Evolutionary conservation across 768 basidiomycete genomes (phyloP).

Genomic region (Pleurotus sapidus): DNA sequence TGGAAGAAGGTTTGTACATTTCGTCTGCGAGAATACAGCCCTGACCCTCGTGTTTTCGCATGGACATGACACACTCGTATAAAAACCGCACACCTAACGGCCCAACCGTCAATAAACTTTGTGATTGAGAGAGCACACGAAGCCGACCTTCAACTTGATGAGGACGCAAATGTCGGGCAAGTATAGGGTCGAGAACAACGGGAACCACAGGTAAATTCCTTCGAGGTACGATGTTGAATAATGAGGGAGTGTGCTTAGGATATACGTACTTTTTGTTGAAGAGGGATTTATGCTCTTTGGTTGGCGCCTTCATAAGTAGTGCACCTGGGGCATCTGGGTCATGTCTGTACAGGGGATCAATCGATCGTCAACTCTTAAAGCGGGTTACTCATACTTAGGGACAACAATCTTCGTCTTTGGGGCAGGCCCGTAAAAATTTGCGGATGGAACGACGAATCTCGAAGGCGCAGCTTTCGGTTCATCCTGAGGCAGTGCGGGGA

Average conservation of each 20-base stretch:
- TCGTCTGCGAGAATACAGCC: slow-evolving; percentile 98
- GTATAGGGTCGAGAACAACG: slow-evolving; percentile 89
- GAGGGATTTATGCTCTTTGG: slow-evolving; percentile 57
- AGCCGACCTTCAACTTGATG: slow-evolving; percentile 84
- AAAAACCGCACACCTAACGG: slow-evolving; percentile 74
- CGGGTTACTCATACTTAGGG: too few relatives aligned
- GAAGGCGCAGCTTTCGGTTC: slow-evolving; percentile 13
- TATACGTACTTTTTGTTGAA: slow-evolving; percentile 66
- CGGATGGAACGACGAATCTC: slow-evolving; percentile 49
- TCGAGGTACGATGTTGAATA: not conserved
- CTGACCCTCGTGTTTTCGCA: slow-evolving; percentile 85
- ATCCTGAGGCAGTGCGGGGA: slow-evolving; percentile 4
- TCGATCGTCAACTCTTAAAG: not conserved
- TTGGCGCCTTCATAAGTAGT: slow-evolving; percentile 82
- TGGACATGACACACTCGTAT: slow-evolving; percentile 95
- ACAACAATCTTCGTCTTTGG: slow-evolving; percentile 25
- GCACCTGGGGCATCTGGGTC: slow-evolving; percentile 77
- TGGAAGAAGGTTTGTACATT: slow-evolving; percentile 49
- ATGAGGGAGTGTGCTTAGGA: not conserved
- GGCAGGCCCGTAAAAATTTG: slow-evolving; percentile 54
- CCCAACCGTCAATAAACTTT: slow-evolving; percentile 1
- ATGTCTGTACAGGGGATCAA: slow-evolving; percentile 43
- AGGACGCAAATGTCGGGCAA: slow-evolving; percentile 71
- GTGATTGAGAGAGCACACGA: not conserved
- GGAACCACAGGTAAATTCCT: slow-evolving; percentile 67